phyloP scores from a whole-genome alignment of 2,329 filamentous ascomycete species.

The Dryadomyces quercus-mongolicae region DNA sequence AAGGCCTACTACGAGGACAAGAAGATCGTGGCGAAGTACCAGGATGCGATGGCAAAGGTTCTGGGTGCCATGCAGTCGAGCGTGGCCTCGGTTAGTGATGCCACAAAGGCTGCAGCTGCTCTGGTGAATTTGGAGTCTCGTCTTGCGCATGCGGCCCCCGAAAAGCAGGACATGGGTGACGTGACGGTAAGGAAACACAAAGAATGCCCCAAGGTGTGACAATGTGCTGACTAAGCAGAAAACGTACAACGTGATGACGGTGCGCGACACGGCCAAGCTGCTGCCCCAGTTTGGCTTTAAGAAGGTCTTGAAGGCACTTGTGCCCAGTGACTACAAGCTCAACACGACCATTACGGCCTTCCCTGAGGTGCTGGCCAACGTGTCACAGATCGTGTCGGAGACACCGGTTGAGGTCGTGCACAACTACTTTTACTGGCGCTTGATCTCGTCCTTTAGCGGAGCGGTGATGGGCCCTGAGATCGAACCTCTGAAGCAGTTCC shows the following conservation, averaged over 20 bases:
- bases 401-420: conserved; percentile 44
- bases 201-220: too few species aligned
- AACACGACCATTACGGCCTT: conserved; percentile 46
- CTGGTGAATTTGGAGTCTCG: conserved; percentile 13
- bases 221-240: conserved; percentile 21
- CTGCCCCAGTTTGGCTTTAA: conserved; percentile 44
- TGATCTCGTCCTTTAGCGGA: conserved; percentile 38
- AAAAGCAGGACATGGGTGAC: conserved; percentile 8
- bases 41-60: conserved; percentile 27
- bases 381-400: conserved; percentile 41
- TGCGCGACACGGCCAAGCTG: conserved; percentile 41
- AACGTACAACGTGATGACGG: conserved; percentile 51
- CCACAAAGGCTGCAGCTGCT: conserved; percentile 17
- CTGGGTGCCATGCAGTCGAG: conserved; percentile 19
- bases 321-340: conserved; percentile 35
- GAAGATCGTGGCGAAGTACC: conserved; percentile 38
- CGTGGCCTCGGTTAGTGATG: conserved; percentile 11
- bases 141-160: neutral
- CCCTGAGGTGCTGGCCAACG: conserved; percentile 45
- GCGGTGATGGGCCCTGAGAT: conserved; percentile 48
- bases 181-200: conserved; percentile 6
- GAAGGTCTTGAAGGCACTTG: conserved; percentile 37
- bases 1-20: conserved; percentile 49
- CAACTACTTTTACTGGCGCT: conserved; percentile 53
- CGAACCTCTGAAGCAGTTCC: conserved; percentile 46